Evolutionary conservation across 106 monocot species (phyloP), one percentile per base, ranked within the genome.

Genomic region (Phalaenopsis aphrodite): DNA sequence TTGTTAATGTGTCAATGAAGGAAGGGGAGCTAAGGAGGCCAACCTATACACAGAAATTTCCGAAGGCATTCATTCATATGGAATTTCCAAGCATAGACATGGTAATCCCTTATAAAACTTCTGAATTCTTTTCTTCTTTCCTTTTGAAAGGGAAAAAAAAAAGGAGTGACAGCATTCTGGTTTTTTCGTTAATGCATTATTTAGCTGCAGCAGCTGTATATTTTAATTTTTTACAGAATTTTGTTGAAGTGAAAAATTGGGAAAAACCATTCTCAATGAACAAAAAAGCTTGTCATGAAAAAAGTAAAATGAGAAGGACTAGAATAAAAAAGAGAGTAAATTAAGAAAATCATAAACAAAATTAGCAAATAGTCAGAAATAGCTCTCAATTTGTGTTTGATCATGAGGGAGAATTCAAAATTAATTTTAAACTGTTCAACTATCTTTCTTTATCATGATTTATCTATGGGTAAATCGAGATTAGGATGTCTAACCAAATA

Each of bases 21-120:
- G 99, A 47, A 91, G 99, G 75, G 90, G 91, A 84, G 93, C 95
- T 8, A 99, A 99, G 88, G 99, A 99, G 85, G 88, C 93, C 75
- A 93, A 93, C 83, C 88, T 99, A 21, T 99, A 93, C 77, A 90
- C 95, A 57, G 95, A 99, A 91, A 86, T 99, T 52, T 79, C 95
- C 72, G 95, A 95, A 87, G 91, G 95, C 41, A 88, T 95, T 46
- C 88, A 95, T 88, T 82, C 99, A 55, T 99, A 99, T 86, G 99
- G 95, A 75, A 84, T 99, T 57, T 86, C 93, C 30, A 90, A 84
- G 36, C 99, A 99, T 84, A 93, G 99, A 2, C 99, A 95, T 87
- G 95, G 99, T 99, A 93, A 12, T 73, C 15, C 37, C 15, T 45
- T 45, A 74, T 74, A 2, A 12, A n/a, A 37, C 69, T 69, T 10